phyloP scores from a whole-genome alignment of 305 asterid species.

The Solanum hybrid region DNA sequence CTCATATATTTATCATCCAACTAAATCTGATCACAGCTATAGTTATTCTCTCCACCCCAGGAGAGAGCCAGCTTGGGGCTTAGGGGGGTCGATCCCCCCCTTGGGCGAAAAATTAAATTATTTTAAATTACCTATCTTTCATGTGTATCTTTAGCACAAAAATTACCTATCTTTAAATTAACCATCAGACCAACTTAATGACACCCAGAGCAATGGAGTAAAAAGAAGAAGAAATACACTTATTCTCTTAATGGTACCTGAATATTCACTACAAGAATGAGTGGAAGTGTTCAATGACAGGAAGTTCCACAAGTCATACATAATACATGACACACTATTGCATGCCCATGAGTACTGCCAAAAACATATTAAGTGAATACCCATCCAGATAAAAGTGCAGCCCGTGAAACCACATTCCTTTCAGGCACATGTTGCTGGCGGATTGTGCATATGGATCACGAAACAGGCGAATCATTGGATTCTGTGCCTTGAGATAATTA shows the following conservation, averaged over 20 bases:
- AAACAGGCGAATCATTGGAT: conserved; percentile 19
- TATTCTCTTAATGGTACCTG: conserved; percentile 37
- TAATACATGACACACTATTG: too few relatives aligned
- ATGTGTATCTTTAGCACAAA: neutral
- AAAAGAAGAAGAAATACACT: neutral
- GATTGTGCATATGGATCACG: conserved; percentile 35
- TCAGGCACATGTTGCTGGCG: too few relatives aligned
- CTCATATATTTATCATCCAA: too few relatives aligned
- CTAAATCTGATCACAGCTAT: neutral
- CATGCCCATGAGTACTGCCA: too few relatives aligned
- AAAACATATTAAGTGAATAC: too few relatives aligned
- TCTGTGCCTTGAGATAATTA: conserved; percentile 24
- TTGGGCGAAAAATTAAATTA: neutral
- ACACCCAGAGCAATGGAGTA: neutral
- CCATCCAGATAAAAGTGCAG: too few relatives aligned
- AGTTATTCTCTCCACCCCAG: too few relatives aligned
- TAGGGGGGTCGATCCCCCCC: neutral
- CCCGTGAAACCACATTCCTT: too few relatives aligned
- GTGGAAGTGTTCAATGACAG: too few relatives aligned
- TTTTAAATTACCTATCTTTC: neutral
- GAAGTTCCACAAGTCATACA: too few relatives aligned
- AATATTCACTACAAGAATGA: conserved; percentile 51
- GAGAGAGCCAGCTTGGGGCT: too few relatives aligned
- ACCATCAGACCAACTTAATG: neutral
- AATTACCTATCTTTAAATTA: neutral